A percentile compares a stretch with the other conserved stretches of the same genome.
phyloP scores from a whole-genome alignment of 192 early-diverging fungal species.

The Podila clonocystis region DNA sequence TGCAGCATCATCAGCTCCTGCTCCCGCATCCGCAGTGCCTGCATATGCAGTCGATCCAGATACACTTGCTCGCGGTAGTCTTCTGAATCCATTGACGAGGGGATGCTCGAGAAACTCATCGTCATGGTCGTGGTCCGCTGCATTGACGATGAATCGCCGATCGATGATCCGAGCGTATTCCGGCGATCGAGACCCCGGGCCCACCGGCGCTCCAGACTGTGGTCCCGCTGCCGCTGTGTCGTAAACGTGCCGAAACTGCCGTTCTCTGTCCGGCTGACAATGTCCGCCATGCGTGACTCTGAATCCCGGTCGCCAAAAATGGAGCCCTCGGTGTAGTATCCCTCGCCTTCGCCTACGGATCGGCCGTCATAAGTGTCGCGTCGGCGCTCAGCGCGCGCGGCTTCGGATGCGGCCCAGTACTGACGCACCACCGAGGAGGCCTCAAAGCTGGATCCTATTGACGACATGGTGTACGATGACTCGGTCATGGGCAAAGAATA shows the following conservation, averaged over 20 bases:
- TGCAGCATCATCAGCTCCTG: conserved; percentile 6
- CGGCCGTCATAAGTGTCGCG: background rate
- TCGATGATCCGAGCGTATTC: conserved; percentile 21
- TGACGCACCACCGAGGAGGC: conserved; percentile 30
- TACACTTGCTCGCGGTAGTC: conserved; percentile 29
- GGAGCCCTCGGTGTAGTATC: conserved; percentile 23
- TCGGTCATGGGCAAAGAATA: conserved; percentile 1
- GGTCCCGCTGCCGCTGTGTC: conserved; percentile 11
- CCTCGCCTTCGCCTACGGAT: background rate
- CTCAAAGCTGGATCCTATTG: conserved; percentile 14
- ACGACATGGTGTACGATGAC: conserved; percentile 16
- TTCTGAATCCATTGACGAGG: conserved; percentile 14
- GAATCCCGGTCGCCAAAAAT: conserved; percentile 35
- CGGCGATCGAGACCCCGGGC: conserved; percentile 9
- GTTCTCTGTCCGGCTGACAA: conserved; percentile 6
- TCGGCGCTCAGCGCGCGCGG: conserved; percentile 34
- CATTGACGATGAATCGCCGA: conserved; percentile 5
- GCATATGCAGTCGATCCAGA: conserved; percentile 6
- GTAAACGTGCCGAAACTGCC: background rate
- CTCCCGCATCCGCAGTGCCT: conserved; percentile 2
- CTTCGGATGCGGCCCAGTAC: conserved; percentile 48
- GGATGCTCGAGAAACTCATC: conserved; percentile 19
- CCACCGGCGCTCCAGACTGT: conserved; percentile 1
- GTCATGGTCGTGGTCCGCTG: background rate
- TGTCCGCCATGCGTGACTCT: conserved; percentile 45